Evolutionary conservation across 768 basidiomycete genomes (phyloP).

Genomic region (Boletus rubescentipes): DNA sequence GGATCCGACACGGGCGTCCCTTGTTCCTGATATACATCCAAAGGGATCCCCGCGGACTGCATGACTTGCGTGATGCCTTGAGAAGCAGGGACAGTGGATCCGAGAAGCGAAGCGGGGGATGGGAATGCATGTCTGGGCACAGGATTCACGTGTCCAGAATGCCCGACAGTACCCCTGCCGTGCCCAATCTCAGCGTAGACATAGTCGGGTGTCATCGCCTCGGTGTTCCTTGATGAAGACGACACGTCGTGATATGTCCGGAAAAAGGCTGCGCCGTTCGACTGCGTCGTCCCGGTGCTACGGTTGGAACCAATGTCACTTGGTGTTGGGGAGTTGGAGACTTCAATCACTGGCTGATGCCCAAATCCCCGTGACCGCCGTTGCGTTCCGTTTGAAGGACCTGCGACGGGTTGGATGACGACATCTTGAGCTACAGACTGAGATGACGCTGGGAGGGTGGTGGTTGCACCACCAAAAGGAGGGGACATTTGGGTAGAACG

Average conservation of each 20-base stretch:
- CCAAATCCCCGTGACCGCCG: constrained; percentile 43
- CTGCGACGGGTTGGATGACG: constrained; percentile 36
- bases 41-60: constrained; percentile 32
- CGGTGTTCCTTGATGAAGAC: constrained; percentile 45
- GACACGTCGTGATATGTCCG: constrained; percentile 52
- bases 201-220: constrained; percentile 69
- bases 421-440: constrained; percentile 18
- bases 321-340: constrained; percentile 55
- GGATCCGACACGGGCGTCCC: constrained; percentile 10
- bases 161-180: constrained; percentile 50
- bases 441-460: constrained; percentile 1
- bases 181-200: constrained; percentile 78
- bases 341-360: constrained; percentile 60
- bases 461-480: constrained; percentile 7
- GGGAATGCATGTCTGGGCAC: constrained; percentile 27
- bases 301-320: constrained; percentile 60
- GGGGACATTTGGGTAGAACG: constrained; percentile 19
- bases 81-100: constrained; percentile 17
- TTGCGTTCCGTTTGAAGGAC: constrained; percentile 38
- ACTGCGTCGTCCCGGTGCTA: constrained; percentile 51
- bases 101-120: constrained; percentile 22
- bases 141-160: constrained; percentile 16
- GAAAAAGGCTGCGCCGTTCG: constrained; percentile 61
- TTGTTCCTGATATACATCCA: constrained; percentile 23
- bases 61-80: constrained; percentile 37